Conservation (phyloP, 805 yeast species). For the Groenewaldozyma tartarivorans region DNA sequence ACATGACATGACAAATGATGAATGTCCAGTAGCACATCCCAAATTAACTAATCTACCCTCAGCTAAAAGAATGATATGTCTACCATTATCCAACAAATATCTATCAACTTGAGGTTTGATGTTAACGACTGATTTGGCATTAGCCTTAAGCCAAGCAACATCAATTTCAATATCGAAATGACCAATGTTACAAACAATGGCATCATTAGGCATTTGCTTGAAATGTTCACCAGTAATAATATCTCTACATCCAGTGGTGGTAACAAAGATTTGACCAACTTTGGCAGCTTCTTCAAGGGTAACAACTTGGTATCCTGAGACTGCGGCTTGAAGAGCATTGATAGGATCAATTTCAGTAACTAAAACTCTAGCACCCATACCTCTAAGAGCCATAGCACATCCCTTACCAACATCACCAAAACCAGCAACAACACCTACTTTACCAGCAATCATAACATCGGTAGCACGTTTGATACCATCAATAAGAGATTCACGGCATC, state of each 20-base stretch:
- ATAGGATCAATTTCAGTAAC: constrained; percentile 98
- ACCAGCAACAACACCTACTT: constrained; percentile 98
- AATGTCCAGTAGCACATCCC: constrained; percentile 99
- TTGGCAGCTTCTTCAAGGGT: constrained; percentile 91
- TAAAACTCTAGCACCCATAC: constrained; percentile 98
- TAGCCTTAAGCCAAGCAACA: constrained; percentile 96
- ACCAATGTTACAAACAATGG: constrained; percentile 99
- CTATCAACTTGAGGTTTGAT: constrained; percentile 99
- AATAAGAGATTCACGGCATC: constrained; percentile 96
- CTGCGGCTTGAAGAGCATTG: constrained; percentile 98
- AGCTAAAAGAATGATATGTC: constrained; percentile 91
- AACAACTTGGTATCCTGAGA: constrained; percentile 94
- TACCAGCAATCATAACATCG: constrained; percentile 99
- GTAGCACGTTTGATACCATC: constrained; percentile 99
- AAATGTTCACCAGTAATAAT: constrained; percentile 87
- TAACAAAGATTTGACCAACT: constrained; percentile 93
- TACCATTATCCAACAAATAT: constrained; percentile 78
- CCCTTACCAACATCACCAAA: constrained; percentile 99
- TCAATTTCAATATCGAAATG: constrained; percentile 98
- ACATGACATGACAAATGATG: constrained; percentile 98
- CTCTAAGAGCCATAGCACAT: constrained; percentile 97
- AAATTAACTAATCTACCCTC: constrained; percentile 99
- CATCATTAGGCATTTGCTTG: constrained; percentile 93
- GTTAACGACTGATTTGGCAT: constrained; percentile 89
- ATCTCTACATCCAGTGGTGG: constrained; percentile 99